phyloP scores from a whole-genome alignment of 768 basidiomycete species.

The Mycena leptocephala region DNA sequence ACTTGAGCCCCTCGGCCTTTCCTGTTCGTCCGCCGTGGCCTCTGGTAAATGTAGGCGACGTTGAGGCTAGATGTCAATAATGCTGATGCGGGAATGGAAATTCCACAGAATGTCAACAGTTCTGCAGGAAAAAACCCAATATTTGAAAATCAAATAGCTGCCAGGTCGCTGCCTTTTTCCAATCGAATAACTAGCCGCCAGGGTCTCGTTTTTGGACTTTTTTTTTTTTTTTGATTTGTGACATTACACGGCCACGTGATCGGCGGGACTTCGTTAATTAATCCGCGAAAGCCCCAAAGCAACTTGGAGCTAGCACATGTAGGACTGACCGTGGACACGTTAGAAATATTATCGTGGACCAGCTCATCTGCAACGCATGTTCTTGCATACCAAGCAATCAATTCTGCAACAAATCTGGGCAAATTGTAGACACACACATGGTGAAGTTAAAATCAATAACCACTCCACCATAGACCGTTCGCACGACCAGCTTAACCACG shows the following conservation, averaged over 20 bases:
- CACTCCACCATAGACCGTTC: background rate
- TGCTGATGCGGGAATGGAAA: background rate
- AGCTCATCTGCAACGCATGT: background rate
- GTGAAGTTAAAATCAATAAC: background rate
- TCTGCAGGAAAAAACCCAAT: no score
- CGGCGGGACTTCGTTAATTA: background rate
- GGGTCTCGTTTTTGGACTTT: no score
- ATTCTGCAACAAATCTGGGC: no score
- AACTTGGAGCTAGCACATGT: background rate
- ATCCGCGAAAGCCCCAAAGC: background rate
- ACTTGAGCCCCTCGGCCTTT: no score
- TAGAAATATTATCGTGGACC: background rate
- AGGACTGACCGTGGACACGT: background rate
- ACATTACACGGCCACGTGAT: conserved; percentile 1
- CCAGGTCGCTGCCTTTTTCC: no score
- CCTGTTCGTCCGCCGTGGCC: no score
- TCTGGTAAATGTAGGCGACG: background rate
- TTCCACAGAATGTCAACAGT: no score
- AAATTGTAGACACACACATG: background rate
- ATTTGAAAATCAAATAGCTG: no score
- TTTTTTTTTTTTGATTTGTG: background rate
- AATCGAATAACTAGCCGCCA: no score
- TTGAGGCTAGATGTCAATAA: background rate
- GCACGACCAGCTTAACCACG: background rate
- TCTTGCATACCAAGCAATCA: background rate